Evolutionary conservation across 768 basidiomycete species (phyloP), one percentile per base, ranked within the genome.

Genomic region (Lanmaoa rubissima): DNA sequence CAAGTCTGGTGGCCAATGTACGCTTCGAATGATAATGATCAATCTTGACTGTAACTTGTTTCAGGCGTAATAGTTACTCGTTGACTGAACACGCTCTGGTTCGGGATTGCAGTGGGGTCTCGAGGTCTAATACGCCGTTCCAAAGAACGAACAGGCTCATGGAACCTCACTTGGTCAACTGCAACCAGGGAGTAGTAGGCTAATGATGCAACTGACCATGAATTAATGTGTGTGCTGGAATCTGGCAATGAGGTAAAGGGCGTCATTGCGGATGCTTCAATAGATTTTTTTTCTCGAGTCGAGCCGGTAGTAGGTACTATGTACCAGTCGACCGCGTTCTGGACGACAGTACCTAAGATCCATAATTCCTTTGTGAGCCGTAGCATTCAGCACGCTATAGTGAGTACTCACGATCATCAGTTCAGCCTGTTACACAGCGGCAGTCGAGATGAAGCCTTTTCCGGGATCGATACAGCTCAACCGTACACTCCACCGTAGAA

Each of bases 161-260:
- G 12, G 19, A 19, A 9, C 21, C 28, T 7, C 35, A 4, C 13
- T 9, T 26, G 2, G 36, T 48, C 10, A 17, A n/a, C 6, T 13
- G 11, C 19, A 9, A 19, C 46, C 48, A 32, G 5, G 42, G 16
- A 5, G 24, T 36, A 16, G 44, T 24, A 24, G 21, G 3, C n/a
- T n/a, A 58, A 60, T 16, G 58, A 46, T 10, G 66, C 67, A n/a
- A 66, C 59, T n/a, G 64, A 66, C 65, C 68, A 73, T 0, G 62
- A 62, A 28, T 28, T 28, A 28, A 4, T 21, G 13, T 28, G 51
- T 38, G 17, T 48, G 39, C 16, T 43, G 46, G n/a, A 48, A 24
- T 3, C 53, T 52, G n/a, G 43, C 69, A 24, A 71, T 63, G 11
- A 70, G 54, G 46, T 69, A 68, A 7, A 67, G 57, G 7, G 64